Evolutionary conservation across 2,329 filamentous ascomycete genomes (phyloP), one percentile per base, ranked within the genome.

Genomic region (Alternaria viburni): DNA sequence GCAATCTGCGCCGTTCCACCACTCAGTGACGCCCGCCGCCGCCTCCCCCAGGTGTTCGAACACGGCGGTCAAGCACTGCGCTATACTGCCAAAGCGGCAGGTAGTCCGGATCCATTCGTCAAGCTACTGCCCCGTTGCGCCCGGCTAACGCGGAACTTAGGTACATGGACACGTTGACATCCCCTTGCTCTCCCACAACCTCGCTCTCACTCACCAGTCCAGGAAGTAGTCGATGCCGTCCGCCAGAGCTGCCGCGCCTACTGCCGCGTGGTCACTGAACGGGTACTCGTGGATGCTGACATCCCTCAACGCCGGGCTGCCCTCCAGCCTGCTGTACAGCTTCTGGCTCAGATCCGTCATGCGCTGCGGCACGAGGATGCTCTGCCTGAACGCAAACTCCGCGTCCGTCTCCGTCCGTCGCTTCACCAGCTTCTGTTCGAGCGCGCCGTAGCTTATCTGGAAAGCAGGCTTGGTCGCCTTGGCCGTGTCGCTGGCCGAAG

Each of bases 191-290:
- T 23, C 45, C 9, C 32, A 21, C 19, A 46, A 17, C 43, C 19
- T 50, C 12, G n/a, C 28, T 15, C 47, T 46, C 59, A 19, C 15
- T 59, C 55, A 76, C 73, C 72, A 75, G 32, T 77, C 73, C 23
- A 75, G 52, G 47, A 79, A 79, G 51, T 77, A 79, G 45, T 78
- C 75, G 47, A 78, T 71, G 6, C 75, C 75, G 64, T 79, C 76
- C 12, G 62, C 55, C 19, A 78, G 63, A 17, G 75, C 74, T 15
- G 69, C 71, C 6, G 57, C 69, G 4, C 70, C 75, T 11, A 79
- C 72, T 32, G 73, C 69, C 6, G 75, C 71, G 59, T 79, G 75
- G 23, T 77, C 68, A 43, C 76, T 79, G 43, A 71, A 75, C 5
- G 75, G 72, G 59, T 75, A 79, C 54, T 72, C 74, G 15, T 70